phyloP scores from a whole-genome alignment of 495 filamentous ascomycete species.

The Xylaria flabelliformis region DNA sequence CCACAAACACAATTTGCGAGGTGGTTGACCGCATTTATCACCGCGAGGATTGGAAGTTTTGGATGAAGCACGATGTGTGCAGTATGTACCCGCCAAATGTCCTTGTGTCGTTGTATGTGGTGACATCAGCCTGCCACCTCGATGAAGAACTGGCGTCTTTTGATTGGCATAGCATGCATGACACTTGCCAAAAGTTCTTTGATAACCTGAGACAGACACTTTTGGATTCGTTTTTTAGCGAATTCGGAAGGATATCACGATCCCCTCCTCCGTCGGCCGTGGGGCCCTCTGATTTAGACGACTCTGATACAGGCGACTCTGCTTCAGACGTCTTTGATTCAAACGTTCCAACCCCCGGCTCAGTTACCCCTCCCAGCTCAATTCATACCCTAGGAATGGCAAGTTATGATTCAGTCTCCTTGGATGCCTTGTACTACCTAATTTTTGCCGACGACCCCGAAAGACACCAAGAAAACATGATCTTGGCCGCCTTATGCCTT shows the following conservation, averaged over 20 bases:
- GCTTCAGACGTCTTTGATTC: background rate
- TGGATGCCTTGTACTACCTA: constrained; percentile 14
- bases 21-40: background rate
- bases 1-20: background rate
- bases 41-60: background rate
- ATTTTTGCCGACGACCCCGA: background rate
- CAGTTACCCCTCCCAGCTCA: too few relatives aligned
- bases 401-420: background rate
- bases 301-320: too few relatives aligned
- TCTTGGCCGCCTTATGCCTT: constrained; percentile 11
- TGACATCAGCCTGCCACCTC: background rate
- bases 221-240: background rate
- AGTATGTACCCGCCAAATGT: background rate
- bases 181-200: constrained; percentile 4
- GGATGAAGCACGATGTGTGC: background rate
- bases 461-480: background rate
- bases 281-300: background rate
- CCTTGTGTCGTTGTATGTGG: background rate
- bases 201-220: background rate
- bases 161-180: background rate
- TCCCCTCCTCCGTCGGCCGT: background rate
- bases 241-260: background rate
- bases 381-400: background rate
- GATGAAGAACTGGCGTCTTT: constrained; percentile 5
- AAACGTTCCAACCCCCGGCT: background rate